phyloP scores from a whole-genome alignment of 805 yeast species.

The Saccharomyces paradoxus region DNA sequence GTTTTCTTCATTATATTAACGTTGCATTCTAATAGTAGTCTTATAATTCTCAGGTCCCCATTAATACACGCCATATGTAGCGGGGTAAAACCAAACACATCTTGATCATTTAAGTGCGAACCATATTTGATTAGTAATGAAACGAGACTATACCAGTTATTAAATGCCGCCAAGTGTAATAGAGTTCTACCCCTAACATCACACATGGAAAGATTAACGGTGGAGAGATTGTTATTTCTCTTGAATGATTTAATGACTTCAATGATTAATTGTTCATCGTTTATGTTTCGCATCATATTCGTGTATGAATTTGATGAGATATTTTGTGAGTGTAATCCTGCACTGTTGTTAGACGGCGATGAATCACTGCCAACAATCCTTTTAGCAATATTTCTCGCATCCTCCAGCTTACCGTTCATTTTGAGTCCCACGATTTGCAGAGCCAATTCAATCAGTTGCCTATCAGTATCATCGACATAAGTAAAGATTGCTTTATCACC shows the following conservation, averaged over 20 bases:
- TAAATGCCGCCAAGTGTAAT: constrained; percentile 72
- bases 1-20: constrained; percentile 49
- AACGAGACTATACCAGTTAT: constrained; percentile 61
- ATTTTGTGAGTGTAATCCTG: neutral
- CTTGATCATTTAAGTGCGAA: constrained; percentile 62
- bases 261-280: constrained; percentile 34
- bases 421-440: constrained; percentile 90
- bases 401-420: constrained; percentile 90
- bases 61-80: constrained; percentile 73
- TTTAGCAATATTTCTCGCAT: constrained; percentile 85
- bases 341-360: constrained; percentile 2
- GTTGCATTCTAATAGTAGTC: constrained; percentile 51
- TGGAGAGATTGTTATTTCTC: constrained; percentile 59
- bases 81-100: constrained; percentile 75
- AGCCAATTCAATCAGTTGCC: constrained; percentile 87
- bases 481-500: constrained; percentile 51
- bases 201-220: constrained; percentile 44
- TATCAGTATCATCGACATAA: constrained; percentile 87
- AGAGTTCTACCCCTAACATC: constrained; percentile 78
- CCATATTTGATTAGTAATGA: constrained; percentile 54
- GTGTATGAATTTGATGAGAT: constrained; percentile 5
- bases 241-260: constrained; percentile 55
- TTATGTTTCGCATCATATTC: neutral
- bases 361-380: constrained; percentile 60
- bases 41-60: constrained; percentile 62